phyloP scores from a whole-genome alignment of 139 green algal species.

The Asterochloris sp. region DNA sequence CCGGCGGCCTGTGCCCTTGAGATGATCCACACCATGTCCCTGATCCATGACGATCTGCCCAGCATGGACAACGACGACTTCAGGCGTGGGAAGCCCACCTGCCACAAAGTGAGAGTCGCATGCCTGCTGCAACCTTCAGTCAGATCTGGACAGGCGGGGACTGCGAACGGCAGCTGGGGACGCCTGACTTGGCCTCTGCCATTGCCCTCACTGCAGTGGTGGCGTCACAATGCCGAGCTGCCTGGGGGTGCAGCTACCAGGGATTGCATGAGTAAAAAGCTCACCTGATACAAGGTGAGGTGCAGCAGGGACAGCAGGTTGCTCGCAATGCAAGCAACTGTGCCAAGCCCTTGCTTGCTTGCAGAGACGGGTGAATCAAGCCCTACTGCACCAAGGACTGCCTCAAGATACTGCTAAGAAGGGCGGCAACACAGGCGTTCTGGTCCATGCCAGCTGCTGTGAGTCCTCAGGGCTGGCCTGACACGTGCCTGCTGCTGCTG shows the following conservation, averaged over 20 bases:
- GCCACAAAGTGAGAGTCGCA: slow-evolving; percentile 77
- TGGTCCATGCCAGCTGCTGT: no score
- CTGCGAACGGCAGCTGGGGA: no score
- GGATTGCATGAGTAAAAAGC: not conserved
- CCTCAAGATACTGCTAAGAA: no score
- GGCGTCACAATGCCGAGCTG: not conserved
- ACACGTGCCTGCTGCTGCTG: not conserved
- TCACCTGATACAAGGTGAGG: not conserved
- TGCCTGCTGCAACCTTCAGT: no score
- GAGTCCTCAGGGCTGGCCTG: not conserved
- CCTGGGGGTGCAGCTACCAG: not conserved
- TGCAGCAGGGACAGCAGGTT: not conserved
- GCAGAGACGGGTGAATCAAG: not conserved
- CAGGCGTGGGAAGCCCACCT: slow-evolving; percentile 86
- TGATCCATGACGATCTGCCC: slow-evolving; percentile 77
- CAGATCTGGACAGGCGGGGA: no score
- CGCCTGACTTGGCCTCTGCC: not conserved
- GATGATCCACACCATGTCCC: slow-evolving; percentile 97
- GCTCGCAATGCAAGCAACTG: not conserved
- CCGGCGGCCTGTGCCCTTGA: slow-evolving; percentile 95
- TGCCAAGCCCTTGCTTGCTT: not conserved
- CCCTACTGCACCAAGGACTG: not conserved
- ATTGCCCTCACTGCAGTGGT: not conserved
- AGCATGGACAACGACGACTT: slow-evolving; percentile 99
- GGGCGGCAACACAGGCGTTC: no score